Conservation (phyloP, 371 early-diverging fungal genomes). For the Capniomyces stellatus region DNA sequence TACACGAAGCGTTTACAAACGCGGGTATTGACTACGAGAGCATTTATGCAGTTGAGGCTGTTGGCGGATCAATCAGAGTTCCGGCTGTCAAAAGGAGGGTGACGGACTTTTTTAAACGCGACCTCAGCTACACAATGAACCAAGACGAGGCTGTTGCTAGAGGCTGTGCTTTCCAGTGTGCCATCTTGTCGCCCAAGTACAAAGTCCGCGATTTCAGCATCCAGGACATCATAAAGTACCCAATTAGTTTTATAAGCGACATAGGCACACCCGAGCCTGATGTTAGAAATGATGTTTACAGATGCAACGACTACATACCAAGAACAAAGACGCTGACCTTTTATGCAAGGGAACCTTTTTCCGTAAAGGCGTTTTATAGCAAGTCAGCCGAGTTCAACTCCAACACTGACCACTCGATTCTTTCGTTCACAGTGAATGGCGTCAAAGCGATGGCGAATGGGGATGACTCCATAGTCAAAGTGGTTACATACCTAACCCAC, state of each 20-base stretch:
- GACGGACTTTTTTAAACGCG: conserved; percentile 63
- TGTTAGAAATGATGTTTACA: conserved; percentile 50
- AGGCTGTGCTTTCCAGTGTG: conserved; percentile 92
- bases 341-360: conserved; percentile 59
- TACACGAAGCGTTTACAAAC: conserved; percentile 58
- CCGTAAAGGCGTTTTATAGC: conserved; percentile 54
- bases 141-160: conserved; percentile 93
- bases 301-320: conserved; percentile 52
- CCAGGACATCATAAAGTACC: conserved; percentile 68
- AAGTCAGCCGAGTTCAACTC: conserved; percentile 41
- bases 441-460: conserved; percentile 34
- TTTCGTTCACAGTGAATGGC: conserved; percentile 40
- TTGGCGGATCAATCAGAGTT: conserved; percentile 89
- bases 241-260: conserved; percentile 55
- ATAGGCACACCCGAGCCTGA: conserved; percentile 44
- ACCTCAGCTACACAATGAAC: conserved; percentile 82
- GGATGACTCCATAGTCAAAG: conserved; percentile 60
- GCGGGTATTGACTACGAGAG: conserved; percentile 59
- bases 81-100: conserved; percentile 81
- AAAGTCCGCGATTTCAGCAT: conserved; percentile 89
- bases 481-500: conserved; percentile 74
- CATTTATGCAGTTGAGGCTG: conserved; percentile 78
- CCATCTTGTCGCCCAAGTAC: conserved; percentile 90
- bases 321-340: conserved; percentile 76
- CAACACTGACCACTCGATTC: conserved; percentile 52